phyloP scores from a whole-genome alignment of 768 basidiomycete genomes.

The Podaxis sp. region DNA sequence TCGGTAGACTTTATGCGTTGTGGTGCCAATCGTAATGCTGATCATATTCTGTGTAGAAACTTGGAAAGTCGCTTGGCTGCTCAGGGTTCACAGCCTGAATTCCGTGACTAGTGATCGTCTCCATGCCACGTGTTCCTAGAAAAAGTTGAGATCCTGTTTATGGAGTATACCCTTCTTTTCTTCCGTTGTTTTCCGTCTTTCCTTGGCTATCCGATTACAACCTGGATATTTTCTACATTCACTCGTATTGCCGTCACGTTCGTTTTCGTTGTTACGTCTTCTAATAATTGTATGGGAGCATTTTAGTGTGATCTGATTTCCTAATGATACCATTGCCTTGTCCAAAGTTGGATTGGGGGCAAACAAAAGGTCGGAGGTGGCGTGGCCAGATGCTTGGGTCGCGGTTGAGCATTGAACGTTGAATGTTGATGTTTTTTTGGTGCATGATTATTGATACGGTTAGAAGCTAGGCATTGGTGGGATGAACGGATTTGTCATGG shows the following conservation, averaged over 20 bases:
- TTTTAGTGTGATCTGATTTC: conserved; percentile 5
- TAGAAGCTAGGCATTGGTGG: not conserved
- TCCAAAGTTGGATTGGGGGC: not conserved
- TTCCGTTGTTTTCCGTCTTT: conserved; percentile 15
- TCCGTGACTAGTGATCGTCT: conserved; percentile 52
- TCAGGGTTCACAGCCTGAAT: conserved; percentile 79
- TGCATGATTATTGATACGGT: not conserved
- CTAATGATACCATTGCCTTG: conserved; percentile 9
- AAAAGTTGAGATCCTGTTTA: conserved; percentile 1
- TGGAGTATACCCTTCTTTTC: conserved; percentile 21
- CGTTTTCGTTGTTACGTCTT: conserved; percentile 4
- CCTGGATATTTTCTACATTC: conserved; percentile 4
- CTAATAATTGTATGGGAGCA: conserved; percentile 3
- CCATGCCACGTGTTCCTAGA: conserved; percentile 3
- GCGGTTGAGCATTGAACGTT: not conserved
- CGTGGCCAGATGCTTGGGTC: not conserved
- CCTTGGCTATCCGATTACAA: conserved; percentile 8
- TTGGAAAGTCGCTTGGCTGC: conserved; percentile 88
- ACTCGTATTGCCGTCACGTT: conserved; percentile 7
- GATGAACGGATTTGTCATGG: conserved; percentile 5
- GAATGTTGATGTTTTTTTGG: not conserved
- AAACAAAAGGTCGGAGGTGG: not conserved
- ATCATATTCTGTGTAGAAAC: conserved; percentile 46
- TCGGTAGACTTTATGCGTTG: conserved; percentile 41
- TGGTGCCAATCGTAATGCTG: conserved; percentile 4